These are phyloP conservation scores for Monilinia laxa DNA, from an alignment of 2,329 filamentous ascomycete genomes.

Conservation along the genomic window DNA sequence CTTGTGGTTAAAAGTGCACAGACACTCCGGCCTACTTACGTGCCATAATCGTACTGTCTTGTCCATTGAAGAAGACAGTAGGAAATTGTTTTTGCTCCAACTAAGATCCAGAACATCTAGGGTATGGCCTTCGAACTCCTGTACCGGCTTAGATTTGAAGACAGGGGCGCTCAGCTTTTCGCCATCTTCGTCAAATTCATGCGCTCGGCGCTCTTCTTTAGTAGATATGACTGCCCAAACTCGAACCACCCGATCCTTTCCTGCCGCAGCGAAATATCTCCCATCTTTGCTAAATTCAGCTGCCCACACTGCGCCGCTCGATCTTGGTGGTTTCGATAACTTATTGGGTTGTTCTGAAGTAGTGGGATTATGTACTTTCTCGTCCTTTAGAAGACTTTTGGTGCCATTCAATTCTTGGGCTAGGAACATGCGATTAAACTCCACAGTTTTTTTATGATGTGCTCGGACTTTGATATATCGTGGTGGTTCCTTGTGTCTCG, in stretches of 20 bases:
- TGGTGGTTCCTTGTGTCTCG: constrained; percentile 83
- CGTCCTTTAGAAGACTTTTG: constrained; percentile 40
- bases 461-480: constrained; percentile 84
- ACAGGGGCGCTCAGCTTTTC: constrained; percentile 84
- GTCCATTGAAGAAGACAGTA: constrained; percentile 96
- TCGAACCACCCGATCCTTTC: constrained; percentile 80
- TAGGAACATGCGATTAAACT: constrained; percentile 86
- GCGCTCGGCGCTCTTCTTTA: constrained; percentile 70
- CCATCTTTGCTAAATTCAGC: constrained; percentile 92
- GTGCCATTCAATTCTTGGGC: constrained; percentile 82
- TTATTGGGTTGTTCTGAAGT: constrained; percentile 32
- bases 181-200: constrained; percentile 68
- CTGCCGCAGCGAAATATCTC: constrained; percentile 85
- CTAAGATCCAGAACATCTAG: constrained; percentile 86
- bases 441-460: constrained; percentile 75
- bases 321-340: constrained; percentile 33
- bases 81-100: constrained; percentile 99
- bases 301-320: constrained; percentile 77
- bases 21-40: constrained; percentile 75
- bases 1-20: constrained; percentile 91
- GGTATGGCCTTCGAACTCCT: constrained; percentile 80
- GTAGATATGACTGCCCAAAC: constrained; percentile 88
- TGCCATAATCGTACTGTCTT: constrained; percentile 97
- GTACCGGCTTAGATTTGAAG: constrained; percentile 74
- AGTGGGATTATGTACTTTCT: constrained; percentile 36